phyloP scores from a whole-genome alignment of 257 asterid genomes.

The Plantago elongata region DNA sequence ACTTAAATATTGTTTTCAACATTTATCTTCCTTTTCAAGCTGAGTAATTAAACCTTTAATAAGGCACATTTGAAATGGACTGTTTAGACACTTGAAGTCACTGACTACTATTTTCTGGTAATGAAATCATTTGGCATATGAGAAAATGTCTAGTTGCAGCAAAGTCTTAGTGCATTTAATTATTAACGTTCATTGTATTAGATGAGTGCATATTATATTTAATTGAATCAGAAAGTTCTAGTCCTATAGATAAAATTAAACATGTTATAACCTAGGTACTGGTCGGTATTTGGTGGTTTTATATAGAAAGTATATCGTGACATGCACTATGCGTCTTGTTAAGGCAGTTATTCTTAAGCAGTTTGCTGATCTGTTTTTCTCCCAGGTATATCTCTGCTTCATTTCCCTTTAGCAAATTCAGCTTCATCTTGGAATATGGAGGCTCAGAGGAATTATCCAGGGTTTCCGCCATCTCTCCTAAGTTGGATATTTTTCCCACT shows the following conservation, averaged over 20 bases:
- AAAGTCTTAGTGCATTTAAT: conserved; percentile 5
- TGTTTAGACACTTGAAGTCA: background rate
- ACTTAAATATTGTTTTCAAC: background rate
- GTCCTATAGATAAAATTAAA: background rate
- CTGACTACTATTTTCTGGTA: conserved; percentile 1
- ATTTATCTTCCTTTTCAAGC: too few species aligned
- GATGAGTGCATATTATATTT: background rate
- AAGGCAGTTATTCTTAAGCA: conserved; percentile 14
- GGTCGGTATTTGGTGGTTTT: background rate
- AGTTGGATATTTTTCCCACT: conserved; percentile 29
- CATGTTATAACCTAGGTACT: background rate
- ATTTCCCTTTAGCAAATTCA: conserved; percentile 48
- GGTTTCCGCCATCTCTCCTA: conserved; percentile 36
- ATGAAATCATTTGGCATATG: background rate
- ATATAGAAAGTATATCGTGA: background rate
- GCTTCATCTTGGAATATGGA: conserved; percentile 61
- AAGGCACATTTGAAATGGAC: conserved; percentile 4
- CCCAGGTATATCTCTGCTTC: conserved; percentile 44
- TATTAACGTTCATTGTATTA: background rate
- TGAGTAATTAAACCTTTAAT: background rate
- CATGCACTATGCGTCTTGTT: background rate
- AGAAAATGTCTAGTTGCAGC: conserved; percentile 11
- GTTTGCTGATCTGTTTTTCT: conserved; percentile 21
- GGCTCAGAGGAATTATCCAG: conserved; percentile 48
- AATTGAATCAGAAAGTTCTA: background rate